Conservation (phyloP, 345 rosid species). For the Salix exigua region DNA sequence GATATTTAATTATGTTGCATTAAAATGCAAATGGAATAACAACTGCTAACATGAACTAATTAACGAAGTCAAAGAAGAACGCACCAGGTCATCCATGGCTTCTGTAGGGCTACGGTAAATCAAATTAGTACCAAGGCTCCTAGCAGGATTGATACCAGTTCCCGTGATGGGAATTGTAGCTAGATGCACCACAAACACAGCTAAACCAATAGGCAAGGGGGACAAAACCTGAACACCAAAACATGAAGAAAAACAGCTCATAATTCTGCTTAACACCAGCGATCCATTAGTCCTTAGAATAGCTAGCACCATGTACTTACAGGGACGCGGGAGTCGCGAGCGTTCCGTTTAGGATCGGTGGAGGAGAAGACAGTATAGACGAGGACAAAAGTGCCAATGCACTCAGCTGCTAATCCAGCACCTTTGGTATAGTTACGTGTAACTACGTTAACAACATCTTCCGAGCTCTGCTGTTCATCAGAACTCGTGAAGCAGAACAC, state of each 20-base stretch:
- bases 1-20: no score
- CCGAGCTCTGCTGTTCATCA: constrained; percentile 40
- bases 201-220: constrained; percentile 75
- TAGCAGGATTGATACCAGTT: constrained; percentile 68
- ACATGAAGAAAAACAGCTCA: neutral
- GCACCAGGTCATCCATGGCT: constrained; percentile 57
- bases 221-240: constrained; percentile 45
- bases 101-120: constrained; percentile 40
- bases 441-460: constrained; percentile 67
- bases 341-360: constrained; percentile 79
- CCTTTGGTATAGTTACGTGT: constrained; percentile 54
- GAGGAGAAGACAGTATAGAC: constrained; percentile 71
- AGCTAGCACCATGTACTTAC: constrained; percentile 29
- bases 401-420: constrained; percentile 74
- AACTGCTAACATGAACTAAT: no score
- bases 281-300: neutral
- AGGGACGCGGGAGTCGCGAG: constrained; percentile 82
- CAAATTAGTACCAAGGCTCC: constrained; percentile 64
- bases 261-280: neutral
- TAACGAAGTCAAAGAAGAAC: no score
- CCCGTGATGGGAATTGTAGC: constrained; percentile 69
- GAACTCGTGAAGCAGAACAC: constrained; percentile 67
- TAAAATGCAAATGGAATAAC: no score
- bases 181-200: constrained; percentile 67
- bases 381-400: constrained; percentile 50